A percentile compares a stretch with the other conserved stretches of the same genome.
Conservation (phyloP, 495 filamentous ascomycete species). For the Xylaria palmicola region DNA sequence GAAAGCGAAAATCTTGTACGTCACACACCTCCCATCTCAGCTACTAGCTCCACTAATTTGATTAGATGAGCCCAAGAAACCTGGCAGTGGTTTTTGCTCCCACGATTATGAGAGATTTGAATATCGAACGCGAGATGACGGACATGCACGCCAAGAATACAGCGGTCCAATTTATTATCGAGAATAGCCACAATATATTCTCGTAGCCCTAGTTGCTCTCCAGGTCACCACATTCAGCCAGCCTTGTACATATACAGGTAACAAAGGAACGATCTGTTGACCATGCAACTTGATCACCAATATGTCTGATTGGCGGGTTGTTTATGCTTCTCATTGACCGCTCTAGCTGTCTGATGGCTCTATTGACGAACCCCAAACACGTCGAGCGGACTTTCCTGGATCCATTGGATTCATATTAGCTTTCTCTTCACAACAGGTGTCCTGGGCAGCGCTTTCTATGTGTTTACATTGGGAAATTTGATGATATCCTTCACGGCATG, state of each 20-base stretch:
- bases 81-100: constrained; percentile 97
- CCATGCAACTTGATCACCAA: not conserved
- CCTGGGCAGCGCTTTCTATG: constrained; percentile 26
- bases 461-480: constrained; percentile 33
- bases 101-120: constrained; percentile 89
- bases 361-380: no score
- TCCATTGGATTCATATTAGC: constrained; percentile 21
- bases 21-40: not conserved
- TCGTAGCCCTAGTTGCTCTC: constrained; percentile 21
- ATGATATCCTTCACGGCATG: constrained; percentile 36
- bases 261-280: constrained; percentile 7
- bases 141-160: constrained; percentile 92
- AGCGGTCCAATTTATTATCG: constrained; percentile 86
- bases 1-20: constrained; percentile 75
- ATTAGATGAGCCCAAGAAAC: constrained; percentile 86
- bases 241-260: constrained; percentile 27
- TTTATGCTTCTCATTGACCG: not conserved
- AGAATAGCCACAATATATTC: constrained; percentile 80
- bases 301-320: not conserved
- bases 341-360: no score
- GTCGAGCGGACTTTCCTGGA: not conserved
- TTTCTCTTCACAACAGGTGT: constrained; percentile 26
- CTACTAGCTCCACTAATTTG: not conserved
- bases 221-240: not conserved
- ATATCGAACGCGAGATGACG: constrained; percentile 88